Conservation (phyloP, 768 basidiomycete species). For the Boletus vermiculosoides region DNA sequence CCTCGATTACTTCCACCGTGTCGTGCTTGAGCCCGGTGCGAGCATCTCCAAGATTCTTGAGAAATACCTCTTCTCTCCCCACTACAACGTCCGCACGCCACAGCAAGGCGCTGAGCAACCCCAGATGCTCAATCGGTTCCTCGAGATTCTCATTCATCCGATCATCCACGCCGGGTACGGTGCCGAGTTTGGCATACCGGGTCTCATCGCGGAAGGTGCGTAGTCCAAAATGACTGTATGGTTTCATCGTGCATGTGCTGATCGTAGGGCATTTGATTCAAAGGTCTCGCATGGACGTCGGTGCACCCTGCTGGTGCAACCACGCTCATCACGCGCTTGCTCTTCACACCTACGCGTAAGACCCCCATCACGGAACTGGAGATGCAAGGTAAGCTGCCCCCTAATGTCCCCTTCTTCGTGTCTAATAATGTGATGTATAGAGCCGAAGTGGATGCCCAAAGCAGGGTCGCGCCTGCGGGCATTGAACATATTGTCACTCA, state of each 20-base stretch:
- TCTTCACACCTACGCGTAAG: slow-evolving; percentile 25
- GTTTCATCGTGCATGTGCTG: not conserved
- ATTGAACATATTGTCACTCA: slow-evolving; percentile 51
- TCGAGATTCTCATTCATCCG: slow-evolving; percentile 63
- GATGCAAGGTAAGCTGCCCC: slow-evolving; percentile 11
- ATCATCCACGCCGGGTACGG: slow-evolving; percentile 66
- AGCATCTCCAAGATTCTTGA: slow-evolving; percentile 47
- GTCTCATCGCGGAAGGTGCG: slow-evolving; percentile 62
- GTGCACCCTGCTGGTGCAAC: slow-evolving; percentile 44
- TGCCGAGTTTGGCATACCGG: slow-evolving; percentile 60
- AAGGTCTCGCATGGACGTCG: slow-evolving; percentile 59
- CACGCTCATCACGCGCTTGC: slow-evolving; percentile 35
- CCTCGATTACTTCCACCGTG: slow-evolving; percentile 31
- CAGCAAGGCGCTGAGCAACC: slow-evolving; percentile 39
- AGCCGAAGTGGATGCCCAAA: slow-evolving; percentile 27
- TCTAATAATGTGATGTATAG: slow-evolving; percentile 4
- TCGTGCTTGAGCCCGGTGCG: slow-evolving; percentile 29
- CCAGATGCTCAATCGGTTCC: slow-evolving; percentile 57
- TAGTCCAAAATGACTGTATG: not conserved
- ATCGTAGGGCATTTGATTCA: not conserved
- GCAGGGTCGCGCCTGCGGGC: slow-evolving; percentile 39
- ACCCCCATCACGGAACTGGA: slow-evolving; percentile 23
- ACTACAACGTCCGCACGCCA: slow-evolving; percentile 43
- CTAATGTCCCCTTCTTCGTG: not conserved
- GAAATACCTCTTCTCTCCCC: slow-evolving; percentile 55